phyloP scores from a whole-genome alignment of 352 stramenopile species.

The Phytophthora multivora region DNA sequence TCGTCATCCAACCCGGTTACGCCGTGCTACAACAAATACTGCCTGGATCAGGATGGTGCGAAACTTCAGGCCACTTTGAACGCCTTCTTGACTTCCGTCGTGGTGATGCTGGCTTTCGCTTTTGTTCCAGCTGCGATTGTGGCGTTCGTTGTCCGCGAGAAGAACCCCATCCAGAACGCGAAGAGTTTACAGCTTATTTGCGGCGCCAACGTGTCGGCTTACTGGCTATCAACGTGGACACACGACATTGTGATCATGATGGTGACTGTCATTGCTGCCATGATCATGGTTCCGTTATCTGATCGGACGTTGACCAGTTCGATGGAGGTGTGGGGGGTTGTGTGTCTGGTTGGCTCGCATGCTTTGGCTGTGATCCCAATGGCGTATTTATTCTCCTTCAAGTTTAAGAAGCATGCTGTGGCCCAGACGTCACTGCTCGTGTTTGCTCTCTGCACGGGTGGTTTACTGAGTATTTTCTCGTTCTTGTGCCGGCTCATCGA shows the following conservation, averaged over 20 bases:
- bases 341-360: constrained; percentile 49
- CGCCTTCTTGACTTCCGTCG: constrained; percentile 59
- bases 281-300: constrained; percentile 47
- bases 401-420: constrained; percentile 62
- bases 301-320: constrained; percentile 34
- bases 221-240: constrained; percentile 64
- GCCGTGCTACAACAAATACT: constrained; percentile 52
- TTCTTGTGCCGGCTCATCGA: constrained; percentile 77
- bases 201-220: constrained; percentile 52
- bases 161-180: constrained; percentile 66
- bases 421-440: constrained; percentile 75
- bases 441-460: constrained; percentile 59
- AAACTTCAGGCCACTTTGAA: constrained; percentile 73
- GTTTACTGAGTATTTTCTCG: constrained; percentile 77
- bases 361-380: constrained; percentile 57
- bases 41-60: constrained; percentile 51
- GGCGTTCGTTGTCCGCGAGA: constrained; percentile 68
- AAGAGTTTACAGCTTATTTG: constrained; percentile 72
- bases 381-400: constrained; percentile 64
- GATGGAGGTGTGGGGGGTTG: constrained; percentile 46
- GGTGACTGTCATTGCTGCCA: constrained; percentile 43
- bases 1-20: constrained; percentile 24
- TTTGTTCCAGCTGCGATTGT: constrained; percentile 73
- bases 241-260: constrained; percentile 57
- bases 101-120: constrained; percentile 71